A percentile compares a stretch with the other conserved stretches of the same genome.
Evolutionary conservation across 192 early-diverging fungal species (phyloP).

Genomic region (Ambispora gerdemannii): DNA sequence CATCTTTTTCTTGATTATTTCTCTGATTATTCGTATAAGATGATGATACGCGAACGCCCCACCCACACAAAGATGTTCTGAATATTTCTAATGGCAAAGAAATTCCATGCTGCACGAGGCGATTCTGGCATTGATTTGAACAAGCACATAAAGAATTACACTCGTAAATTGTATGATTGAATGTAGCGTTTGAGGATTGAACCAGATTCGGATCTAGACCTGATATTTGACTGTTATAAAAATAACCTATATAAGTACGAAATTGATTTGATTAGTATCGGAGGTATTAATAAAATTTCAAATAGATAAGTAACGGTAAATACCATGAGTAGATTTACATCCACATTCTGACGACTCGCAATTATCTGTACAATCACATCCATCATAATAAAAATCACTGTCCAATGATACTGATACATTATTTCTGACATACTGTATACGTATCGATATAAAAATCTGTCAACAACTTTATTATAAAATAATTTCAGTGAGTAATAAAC

Average conservation of each 20-base stretch:
- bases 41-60: conserved; percentile 8
- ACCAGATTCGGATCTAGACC: neutral
- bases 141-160: conserved; percentile 23
- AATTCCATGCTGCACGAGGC: conserved; percentile 13
- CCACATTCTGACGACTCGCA: conserved; percentile 25
- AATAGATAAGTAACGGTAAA: neutral
- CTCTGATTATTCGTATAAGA: no score
- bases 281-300: neutral
- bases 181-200: neutral
- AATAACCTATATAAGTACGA: conserved; percentile 14
- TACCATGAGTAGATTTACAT: conserved; percentile 29
- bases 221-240: neutral
- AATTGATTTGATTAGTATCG: neutral
- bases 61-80: neutral
- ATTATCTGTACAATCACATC: conserved; percentile 24
- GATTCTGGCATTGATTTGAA: neutral
- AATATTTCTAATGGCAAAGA: conserved; percentile 12
- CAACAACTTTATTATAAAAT: neutral
- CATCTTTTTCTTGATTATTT: neutral
- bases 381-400: conserved; percentile 18
- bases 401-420: neutral
- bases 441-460: neutral
- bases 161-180: conserved; percentile 5
- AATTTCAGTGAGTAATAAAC: neutral
- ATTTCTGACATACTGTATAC: neutral